Conservation (phyloP, 1,284 basidiomycete species). For the Apiotrichum veenhuisii region DNA sequence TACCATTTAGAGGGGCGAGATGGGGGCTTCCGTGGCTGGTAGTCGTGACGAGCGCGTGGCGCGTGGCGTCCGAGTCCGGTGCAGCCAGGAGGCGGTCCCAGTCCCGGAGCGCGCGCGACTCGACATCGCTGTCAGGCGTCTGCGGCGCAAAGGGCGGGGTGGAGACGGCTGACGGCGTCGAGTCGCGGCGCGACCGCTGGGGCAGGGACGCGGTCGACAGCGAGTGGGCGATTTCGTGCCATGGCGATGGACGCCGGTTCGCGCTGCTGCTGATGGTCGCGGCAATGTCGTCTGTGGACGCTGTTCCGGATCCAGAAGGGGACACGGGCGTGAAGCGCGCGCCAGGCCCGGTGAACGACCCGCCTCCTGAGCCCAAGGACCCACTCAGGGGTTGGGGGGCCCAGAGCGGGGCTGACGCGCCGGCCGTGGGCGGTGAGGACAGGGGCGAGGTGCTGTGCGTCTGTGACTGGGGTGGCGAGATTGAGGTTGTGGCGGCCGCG, state of each 20-base stretch:
- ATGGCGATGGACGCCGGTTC: constrained; percentile 43
- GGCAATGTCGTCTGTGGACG: neutral
- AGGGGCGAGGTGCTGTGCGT: no score
- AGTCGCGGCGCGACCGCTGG: constrained; percentile 7
- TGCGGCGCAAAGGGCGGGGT: constrained; percentile 2
- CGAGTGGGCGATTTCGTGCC: constrained; percentile 43
- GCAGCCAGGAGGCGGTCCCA: constrained; percentile 37
- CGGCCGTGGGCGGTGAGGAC: neutral
- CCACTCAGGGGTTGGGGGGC: neutral
- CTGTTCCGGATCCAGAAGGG: neutral
- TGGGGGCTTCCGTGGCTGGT: constrained; percentile 18
- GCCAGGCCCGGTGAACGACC: neutral
- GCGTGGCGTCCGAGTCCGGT: constrained; percentile 25
- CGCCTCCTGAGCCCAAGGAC: neutral
- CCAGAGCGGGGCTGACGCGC: neutral
- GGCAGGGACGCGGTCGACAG: constrained; percentile 34
- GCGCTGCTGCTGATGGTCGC: neutral
- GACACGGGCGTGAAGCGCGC: neutral
- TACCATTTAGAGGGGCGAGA: neutral
- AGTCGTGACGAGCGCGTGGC: constrained; percentile 36
- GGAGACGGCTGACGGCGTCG: constrained; percentile 9
- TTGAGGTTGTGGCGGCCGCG: neutral
- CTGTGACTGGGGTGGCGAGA: neutral
- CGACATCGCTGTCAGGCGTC: constrained; percentile 2
- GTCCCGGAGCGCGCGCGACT: constrained; percentile 32